Evolutionary conservation across 371 early-diverging fungal species (phyloP).

Genomic region (Mortierella sp.): DNA sequence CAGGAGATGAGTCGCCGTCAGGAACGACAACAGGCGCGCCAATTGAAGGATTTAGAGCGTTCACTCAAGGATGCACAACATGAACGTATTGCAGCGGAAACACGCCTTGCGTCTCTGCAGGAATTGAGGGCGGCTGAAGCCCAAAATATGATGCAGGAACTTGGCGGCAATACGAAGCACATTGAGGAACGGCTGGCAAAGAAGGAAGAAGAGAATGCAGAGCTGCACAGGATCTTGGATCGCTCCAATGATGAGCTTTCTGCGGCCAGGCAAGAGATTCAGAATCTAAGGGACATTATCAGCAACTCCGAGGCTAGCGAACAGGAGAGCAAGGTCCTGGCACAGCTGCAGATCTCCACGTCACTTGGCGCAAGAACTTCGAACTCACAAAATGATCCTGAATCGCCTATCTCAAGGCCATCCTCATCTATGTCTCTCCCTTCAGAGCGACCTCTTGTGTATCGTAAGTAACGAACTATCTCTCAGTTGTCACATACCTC

Average conservation of each 20-base stretch:
- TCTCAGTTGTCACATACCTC: neutral
- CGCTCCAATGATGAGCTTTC: constrained; percentile 42
- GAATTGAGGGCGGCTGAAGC: constrained; percentile 37
- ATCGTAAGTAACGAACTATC: constrained; percentile 26
- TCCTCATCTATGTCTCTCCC: constrained; percentile 45
- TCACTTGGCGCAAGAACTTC: constrained; percentile 23
- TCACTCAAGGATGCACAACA: constrained; percentile 49
- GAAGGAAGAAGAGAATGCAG: constrained; percentile 58
- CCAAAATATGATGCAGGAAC: constrained; percentile 48
- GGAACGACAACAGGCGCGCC: constrained; percentile 44
- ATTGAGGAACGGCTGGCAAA: constrained; percentile 52
- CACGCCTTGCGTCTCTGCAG: constrained; percentile 43
- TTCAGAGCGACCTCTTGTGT: constrained; percentile 34
- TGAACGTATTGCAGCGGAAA: constrained; percentile 40
- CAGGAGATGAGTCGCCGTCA: constrained; percentile 44
- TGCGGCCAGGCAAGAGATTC: constrained; percentile 44
- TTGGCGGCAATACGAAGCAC: constrained; percentile 47
- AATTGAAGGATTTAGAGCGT: constrained; percentile 39
- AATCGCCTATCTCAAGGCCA: constrained; percentile 44
- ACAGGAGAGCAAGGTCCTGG: constrained; percentile 6
- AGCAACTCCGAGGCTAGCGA: constrained; percentile 29
- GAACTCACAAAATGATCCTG: constrained; percentile 28
- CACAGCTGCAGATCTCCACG: constrained; percentile 28
- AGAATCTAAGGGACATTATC: constrained; percentile 39
- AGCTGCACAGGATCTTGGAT: constrained; percentile 54